Base-by-base conservation (phyloP, 1,139 yeast species). In the Yamadazyma dendronema region DNA sequence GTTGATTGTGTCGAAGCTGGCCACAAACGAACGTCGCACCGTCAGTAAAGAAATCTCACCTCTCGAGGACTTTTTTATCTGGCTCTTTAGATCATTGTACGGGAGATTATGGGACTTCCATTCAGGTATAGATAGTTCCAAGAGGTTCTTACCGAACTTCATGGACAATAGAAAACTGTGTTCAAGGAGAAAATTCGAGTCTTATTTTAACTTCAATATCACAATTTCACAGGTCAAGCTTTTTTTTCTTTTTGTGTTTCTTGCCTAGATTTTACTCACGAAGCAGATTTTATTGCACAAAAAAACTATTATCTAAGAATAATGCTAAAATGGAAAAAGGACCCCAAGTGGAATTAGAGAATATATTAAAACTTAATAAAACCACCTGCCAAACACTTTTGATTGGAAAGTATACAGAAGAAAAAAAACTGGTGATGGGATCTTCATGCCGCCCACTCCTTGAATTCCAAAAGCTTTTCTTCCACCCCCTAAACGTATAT, bases 61-160 rank as follows among this genome's bases (percentile, higher is more conserved):
- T 14, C 31, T 28, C 6, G 16, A 19, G 10, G 17, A 28, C 8
- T 45, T 36, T 15, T 59, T 74, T 41, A 85, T 84, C 33, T 75
- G 68, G 4, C 63, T 60, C 58, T 88, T 88, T 44, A 89, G 62
- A 37, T 81, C 86, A 49, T 86, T 83, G 59, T 90, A 90, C 55
- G 87, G 90, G 30, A 90, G 70, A 59, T 89, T 87, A 61, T 86
- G 83, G 46, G 79, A 76, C 52, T 77, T 77, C 97, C 97, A 90
- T 62, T 87, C 94, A 2, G 94, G 90, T 28, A 87, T 84, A 8
- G 96, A 84, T 49, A 88, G 72, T 46, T 77, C 79, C 36, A 76
- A 67, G 26, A 90, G 71, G 56, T 84, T 89, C 30, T 77, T 71
- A 39, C 96, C 96, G 62, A 88, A 89, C 64, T 88, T 90, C 97